Percentiles rank a stretch among this genome's conserved stretches.
Evolutionary conservation across 495 filamentous ascomycete genomes (phyloP).

Genomic region (Xylaria scruposa): DNA sequence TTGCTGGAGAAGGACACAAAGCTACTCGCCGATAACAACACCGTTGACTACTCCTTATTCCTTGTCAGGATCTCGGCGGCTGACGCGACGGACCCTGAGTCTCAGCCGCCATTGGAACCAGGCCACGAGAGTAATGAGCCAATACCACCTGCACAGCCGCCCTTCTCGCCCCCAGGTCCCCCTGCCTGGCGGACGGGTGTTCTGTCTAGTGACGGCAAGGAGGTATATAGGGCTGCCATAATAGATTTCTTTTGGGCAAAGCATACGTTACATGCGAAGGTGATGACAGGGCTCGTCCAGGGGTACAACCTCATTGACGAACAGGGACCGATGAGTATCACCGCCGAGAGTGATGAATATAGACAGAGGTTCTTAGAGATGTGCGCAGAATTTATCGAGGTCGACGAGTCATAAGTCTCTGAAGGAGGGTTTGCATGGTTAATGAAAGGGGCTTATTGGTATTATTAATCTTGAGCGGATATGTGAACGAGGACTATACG

Average conservation of each 20-base stretch:
- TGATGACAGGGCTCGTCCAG: slow-evolving; percentile 66
- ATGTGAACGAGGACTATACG: background rate
- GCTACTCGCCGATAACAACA: slow-evolving; percentile 64
- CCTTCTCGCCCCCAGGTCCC: slow-evolving; percentile 41
- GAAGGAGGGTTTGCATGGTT: no score
- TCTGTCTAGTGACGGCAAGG: slow-evolving; percentile 63
- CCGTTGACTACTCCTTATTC: slow-evolving; percentile 74
- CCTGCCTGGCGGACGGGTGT: slow-evolving; percentile 65
- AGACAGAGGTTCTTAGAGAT: slow-evolving; percentile 67
- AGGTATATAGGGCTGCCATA: slow-evolving; percentile 66
- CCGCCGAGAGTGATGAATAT: slow-evolving; percentile 70
- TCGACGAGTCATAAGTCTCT: slow-evolving; percentile 39
- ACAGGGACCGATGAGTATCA: slow-evolving; percentile 74
- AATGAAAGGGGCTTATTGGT: background rate
- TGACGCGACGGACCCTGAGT: slow-evolving; percentile 26
- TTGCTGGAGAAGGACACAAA: slow-evolving; percentile 63
- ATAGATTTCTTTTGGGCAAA: slow-evolving; percentile 78
- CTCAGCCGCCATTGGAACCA: slow-evolving; percentile 34
- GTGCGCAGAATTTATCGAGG: slow-evolving; percentile 62
- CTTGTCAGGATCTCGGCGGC: slow-evolving; percentile 59
- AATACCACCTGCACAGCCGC: slow-evolving; percentile 32
- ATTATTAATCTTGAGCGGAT: background rate
- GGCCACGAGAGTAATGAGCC: slow-evolving; percentile 22
- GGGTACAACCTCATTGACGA: slow-evolving; percentile 63
- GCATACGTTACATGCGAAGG: slow-evolving; percentile 66